Percentiles rank a stretch among this genome's conserved stretches.
These are phyloP conservation scores for Melocanna baccifera DNA, from an alignment of 176 grass and related monocot genomes.

Conservation along the genomic window DNA sequence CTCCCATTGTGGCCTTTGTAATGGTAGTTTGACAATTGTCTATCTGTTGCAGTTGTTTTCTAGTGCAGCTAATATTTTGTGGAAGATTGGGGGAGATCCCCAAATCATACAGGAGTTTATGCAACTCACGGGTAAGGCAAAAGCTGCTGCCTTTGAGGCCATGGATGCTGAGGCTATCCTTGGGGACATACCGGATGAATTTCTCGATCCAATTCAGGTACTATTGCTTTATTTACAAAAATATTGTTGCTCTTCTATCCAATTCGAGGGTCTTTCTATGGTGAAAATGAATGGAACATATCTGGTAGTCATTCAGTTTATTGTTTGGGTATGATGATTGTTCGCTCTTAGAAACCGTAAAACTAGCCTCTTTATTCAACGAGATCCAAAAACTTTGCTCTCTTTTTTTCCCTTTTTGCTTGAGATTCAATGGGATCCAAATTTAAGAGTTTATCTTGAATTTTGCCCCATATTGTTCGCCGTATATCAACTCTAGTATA, in stretches of 20 bases:
- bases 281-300: neutral
- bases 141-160: conserved; percentile 79
- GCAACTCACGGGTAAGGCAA: conserved; percentile 68
- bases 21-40: conserved; percentile 12
- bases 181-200: conserved; percentile 97
- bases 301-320: neutral
- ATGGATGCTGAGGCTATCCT: conserved; percentile 90
- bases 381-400: neutral
- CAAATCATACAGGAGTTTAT: conserved; percentile 79
- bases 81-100: conserved; percentile 81
- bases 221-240: neutral
- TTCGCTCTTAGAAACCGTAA: neutral
- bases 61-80: conserved; percentile 70
- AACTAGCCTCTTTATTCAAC: neutral
- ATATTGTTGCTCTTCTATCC: neutral
- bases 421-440: neutral
- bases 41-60: conserved; percentile 74
- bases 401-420: neutral
- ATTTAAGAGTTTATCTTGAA: neutral
- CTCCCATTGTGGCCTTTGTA: neutral
- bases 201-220: conserved; percentile 98
- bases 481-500: neutral
- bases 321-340: neutral
- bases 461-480: neutral
- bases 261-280: neutral